Percentiles rank a stretch among this genome's conserved stretches.
Evolutionary conservation across 306 rosid species (phyloP).

Genomic region (Sechiopsis laciniata): DNA sequence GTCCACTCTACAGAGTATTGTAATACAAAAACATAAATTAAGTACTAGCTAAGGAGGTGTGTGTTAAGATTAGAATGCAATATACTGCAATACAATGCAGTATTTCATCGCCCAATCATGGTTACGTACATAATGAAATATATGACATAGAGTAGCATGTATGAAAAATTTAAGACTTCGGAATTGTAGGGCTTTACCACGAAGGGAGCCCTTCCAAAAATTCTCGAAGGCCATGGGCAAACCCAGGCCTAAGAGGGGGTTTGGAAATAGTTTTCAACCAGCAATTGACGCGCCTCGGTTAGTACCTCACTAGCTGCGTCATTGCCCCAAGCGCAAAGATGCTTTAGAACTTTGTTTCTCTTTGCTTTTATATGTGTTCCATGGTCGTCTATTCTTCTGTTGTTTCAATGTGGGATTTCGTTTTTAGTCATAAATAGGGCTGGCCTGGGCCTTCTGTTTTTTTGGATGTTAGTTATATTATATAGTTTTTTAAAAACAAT

Average conservation of each 20-base stretch:
- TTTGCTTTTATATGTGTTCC: neutral
- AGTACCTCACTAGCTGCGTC: slow-evolving; percentile 31
- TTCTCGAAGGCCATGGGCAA: slow-evolving; percentile 22
- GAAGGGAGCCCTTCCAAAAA: slow-evolving; percentile 27
- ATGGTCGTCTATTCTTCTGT: rapidly evolving
- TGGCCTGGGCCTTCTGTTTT: too few species aligned
- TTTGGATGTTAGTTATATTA: too few species aligned
- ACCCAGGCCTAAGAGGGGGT: slow-evolving; percentile 29
- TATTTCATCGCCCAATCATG: too few species aligned
- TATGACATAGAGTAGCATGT: too few species aligned
- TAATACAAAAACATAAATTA: too few species aligned
- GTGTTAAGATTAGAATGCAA: too few species aligned
- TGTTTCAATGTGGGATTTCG: slow-evolving; percentile 20
- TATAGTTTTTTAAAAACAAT: too few species aligned
- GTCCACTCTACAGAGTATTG: too few species aligned
- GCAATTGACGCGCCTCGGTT: slow-evolving; percentile 31
- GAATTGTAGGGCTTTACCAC: slow-evolving; percentile 23
- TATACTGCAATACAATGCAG: too few species aligned
- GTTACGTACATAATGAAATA: too few species aligned
- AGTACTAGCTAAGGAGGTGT: too few species aligned
- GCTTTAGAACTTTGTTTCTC: rapidly evolving
- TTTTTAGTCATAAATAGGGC: neutral
- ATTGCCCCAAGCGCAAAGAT: slow-evolving; percentile 33
- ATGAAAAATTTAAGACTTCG: neutral
- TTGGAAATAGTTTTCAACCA: slow-evolving; percentile 31